Evolutionary conservation across 768 basidiomycete species (phyloP), one percentile per base, ranked within the genome.

Genomic region (Pleurotus sapidus): DNA sequence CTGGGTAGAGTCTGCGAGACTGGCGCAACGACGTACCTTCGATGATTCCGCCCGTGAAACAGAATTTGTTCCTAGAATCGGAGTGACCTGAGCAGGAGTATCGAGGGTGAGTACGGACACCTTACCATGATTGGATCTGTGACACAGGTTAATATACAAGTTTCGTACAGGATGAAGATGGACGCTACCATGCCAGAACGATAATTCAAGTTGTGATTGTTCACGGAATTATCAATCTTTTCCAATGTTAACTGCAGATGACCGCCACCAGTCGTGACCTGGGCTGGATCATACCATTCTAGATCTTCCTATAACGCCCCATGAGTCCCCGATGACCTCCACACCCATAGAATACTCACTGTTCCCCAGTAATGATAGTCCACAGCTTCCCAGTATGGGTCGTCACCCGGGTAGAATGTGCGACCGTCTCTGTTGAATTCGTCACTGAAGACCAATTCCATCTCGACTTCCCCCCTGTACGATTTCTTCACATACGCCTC

Each of bases 381-480:
- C 2, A 77, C 74, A 7, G 81, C 83, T 58, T 79, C 77, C 78
- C 79, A 87, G 62, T 81, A 86, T 3, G 86, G 85, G 66, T 86
- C 86, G 58, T 86, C 84, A 1, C 84, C 90, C 2, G 84, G 79
- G 69, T 84, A 86, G 66, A 90, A 90, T 5, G 83, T 76, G 11
- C 89, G 74, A 0, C 89, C 91, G 2, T 89, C 88, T 20, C 66
- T 68, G 57, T 93, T 83, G 69, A 94, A 94, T 73, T 93, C 92
- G 66, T 94, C 91, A 1, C 84, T 87, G 70, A 91, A 94, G 15
- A 91, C 84, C 54, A 89, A 74, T 66, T 65, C 66, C 72, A 77
- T 69, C 15, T 76, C 30, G 11, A 34, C 69, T 38, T 80, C 83
- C 47, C 66, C 64, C 1, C 79, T 24, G 77, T 68, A 60, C 86